phyloP scores from a whole-genome alignment of 75 land plant species.

The Adiantum capillusveneris region DNA sequence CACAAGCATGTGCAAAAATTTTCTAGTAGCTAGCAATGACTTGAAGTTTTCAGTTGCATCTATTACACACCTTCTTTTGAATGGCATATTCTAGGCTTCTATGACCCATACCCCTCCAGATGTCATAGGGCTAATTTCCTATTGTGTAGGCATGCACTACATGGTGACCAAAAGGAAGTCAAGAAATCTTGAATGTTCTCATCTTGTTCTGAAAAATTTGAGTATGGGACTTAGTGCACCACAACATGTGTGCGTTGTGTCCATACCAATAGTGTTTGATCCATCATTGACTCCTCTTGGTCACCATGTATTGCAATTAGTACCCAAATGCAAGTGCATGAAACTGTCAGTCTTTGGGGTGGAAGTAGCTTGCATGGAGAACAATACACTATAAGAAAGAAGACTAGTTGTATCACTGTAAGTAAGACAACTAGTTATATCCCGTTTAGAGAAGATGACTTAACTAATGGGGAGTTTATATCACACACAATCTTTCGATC shows the following conservation, averaged over 20 bases:
- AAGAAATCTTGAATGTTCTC: too few relatives aligned
- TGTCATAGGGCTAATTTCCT: constrained; percentile 30
- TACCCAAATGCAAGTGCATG: constrained; percentile 31
- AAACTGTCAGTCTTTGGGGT: constrained; percentile 26
- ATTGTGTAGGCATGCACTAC: constrained; percentile 32
- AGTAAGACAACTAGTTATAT: too few relatives aligned
- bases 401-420: constrained; percentile 27
- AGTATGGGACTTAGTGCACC: constrained; percentile 22
- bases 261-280: constrained; percentile 19
- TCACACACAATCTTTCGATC: too few relatives aligned
- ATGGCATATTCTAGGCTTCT: constrained; percentile 21
- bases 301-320: constrained; percentile 25
- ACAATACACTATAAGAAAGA: constrained; percentile 9
- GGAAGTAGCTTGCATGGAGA: constrained; percentile 7
- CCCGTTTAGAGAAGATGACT: too few relatives aligned
- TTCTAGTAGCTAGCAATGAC: too few relatives aligned
- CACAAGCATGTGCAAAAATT: too few relatives aligned
- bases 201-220: constrained; percentile 21
- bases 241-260: constrained; percentile 28
- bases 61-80: constrained; percentile 20
- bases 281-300: constrained; percentile 25
- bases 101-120: constrained; percentile 33
- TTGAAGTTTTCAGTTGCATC: too few relatives aligned
- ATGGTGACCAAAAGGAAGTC: constrained; percentile 26
- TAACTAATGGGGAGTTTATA: too few relatives aligned